Base-by-base conservation (phyloP, 2,329 filamentous ascomycete genomes). In the Grosmannia huntii region DNA sequence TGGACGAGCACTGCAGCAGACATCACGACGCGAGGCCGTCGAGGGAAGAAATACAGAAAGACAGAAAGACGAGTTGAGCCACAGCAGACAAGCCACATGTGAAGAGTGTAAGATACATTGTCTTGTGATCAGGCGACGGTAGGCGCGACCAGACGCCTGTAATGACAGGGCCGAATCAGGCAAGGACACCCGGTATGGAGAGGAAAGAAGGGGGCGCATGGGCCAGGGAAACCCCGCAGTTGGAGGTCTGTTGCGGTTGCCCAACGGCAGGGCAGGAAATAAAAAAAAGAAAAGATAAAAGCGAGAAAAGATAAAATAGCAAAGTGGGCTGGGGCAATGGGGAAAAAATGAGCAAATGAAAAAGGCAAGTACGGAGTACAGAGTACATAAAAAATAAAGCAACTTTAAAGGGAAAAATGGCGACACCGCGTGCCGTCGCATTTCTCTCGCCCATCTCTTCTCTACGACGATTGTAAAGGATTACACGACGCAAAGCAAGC, bases 211-310 rank as follows among this genome's bases (percentile, higher is more conserved):
- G 46, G n/a, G 3, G 23, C 23, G 28, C 25, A 28, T 31, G 27
- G 28, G 28, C 50, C 28, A 52, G 21, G 50, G 12, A 46, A 55
- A 55, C 53, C 53, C 53, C 53, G 53, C 53, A 55, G 53, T 41
- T 53, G 28, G 19, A 31, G 25, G 19, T 31, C 28, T 21, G 7
- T 19, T 19, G 41, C 41, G 1, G 41, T 7, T 44, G 41, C 41
- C 41, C 41, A 44, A 44, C 41, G 41, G 41, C 41, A 38, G 51
- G n/a, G 12, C 51, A 36, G 51, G n/a, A 52, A 33, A 3, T 10
- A 10, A 52, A 52, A 52, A 52, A 52, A 52, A 52, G 25, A 3
- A 10, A 31, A n/a, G 31, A 31, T n/a, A 52, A 52, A 52, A 52
- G 12, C n/a, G 23, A 52, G 7, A 21, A 52, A n/a, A 21, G 21